Evolutionary conservation across 257 asterid species (phyloP).

Genomic region (Solanum ossicruentum): DNA sequence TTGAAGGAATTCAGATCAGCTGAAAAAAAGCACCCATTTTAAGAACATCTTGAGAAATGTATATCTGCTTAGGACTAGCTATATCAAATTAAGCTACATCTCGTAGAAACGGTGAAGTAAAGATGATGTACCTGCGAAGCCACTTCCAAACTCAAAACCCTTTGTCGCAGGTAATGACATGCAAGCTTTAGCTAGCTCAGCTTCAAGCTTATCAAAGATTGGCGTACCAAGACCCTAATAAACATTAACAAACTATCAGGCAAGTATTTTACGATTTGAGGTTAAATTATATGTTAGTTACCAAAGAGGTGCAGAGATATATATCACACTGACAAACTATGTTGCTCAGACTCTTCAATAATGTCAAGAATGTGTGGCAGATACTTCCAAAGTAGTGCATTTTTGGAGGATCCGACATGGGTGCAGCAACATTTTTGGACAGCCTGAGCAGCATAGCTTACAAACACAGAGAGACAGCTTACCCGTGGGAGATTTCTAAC

Average conservation of each 20-base stretch:
- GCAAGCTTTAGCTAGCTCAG: constrained; percentile 88
- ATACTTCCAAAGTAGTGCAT: too few relatives aligned
- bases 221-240: constrained; percentile 95
- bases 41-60: not conserved
- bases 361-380: too few relatives aligned
- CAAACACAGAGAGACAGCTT: constrained; percentile 4
- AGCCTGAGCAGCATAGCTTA: not conserved
- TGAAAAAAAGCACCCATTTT: not conserved
- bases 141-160: constrained; percentile 98
- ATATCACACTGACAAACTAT: not conserved
- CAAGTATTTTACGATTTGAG: not conserved
- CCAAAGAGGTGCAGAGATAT: not conserved
- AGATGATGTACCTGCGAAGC: constrained; percentile 57
- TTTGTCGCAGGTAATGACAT: constrained; percentile 95
- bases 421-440: too few relatives aligned
- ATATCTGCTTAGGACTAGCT: not conserved
- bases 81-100: not conserved
- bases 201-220: constrained; percentile 95
- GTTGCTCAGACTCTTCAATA: too few relatives aligned
- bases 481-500: constrained; percentile 88
- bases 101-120: not conserved
- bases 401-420: too few relatives aligned
- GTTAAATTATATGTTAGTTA: not conserved
- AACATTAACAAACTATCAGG: constrained; percentile 10
- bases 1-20: not conserved